phyloP scores from a whole-genome alignment of 2,329 filamentous ascomycete genomes.

The Cladophialophora exuberans region DNA sequence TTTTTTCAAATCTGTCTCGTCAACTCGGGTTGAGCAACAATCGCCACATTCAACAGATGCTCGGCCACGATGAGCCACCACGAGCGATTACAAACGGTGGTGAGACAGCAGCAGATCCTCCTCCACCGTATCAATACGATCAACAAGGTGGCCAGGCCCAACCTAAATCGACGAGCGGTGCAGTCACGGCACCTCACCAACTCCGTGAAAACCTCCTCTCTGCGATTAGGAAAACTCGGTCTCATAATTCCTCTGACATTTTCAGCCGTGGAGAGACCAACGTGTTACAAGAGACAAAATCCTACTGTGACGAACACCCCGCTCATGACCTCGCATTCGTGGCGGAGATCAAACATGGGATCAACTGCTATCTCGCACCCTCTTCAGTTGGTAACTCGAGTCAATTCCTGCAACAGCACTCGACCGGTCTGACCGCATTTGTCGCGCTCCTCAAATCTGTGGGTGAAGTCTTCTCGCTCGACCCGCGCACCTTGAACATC shows the following conservation, averaged over 20 bases:
- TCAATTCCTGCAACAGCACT: slow-evolving; percentile 65
- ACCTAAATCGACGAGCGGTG: slow-evolving; percentile 28
- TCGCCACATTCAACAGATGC: slow-evolving; percentile 39
- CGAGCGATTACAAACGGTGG: slow-evolving; percentile 23
- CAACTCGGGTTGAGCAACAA: slow-evolving; percentile 64
- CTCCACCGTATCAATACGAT: slow-evolving; percentile 46
- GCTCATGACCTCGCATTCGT: slow-evolving; percentile 73
- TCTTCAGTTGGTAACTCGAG: slow-evolving; percentile 53
- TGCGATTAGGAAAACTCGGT: slow-evolving; percentile 76
- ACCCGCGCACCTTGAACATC: slow-evolving; percentile 72
- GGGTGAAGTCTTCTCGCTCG: slow-evolving; percentile 72
- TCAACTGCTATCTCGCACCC: slow-evolving; percentile 70
- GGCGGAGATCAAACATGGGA: slow-evolving; percentile 70
- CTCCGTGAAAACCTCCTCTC: slow-evolving; percentile 63
- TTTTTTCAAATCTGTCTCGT: slow-evolving; percentile 71
- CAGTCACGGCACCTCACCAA: slow-evolving; percentile 47
- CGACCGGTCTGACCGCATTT: slow-evolving; percentile 69
- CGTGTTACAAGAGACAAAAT: slow-evolving; percentile 76
- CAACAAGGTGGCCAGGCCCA: slow-evolving; percentile 32
- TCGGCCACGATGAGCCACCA: slow-evolving; percentile 25
- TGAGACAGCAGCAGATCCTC: slow-evolving; percentile 33
- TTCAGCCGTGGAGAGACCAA: slow-evolving; percentile 73
- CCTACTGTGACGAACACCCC: slow-evolving; percentile 81
- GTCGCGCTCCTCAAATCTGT: slow-evolving; percentile 70
- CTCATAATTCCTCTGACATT: slow-evolving; percentile 73